Conservation (phyloP, 148 eudicot species). For the Cornus florida region DNA sequence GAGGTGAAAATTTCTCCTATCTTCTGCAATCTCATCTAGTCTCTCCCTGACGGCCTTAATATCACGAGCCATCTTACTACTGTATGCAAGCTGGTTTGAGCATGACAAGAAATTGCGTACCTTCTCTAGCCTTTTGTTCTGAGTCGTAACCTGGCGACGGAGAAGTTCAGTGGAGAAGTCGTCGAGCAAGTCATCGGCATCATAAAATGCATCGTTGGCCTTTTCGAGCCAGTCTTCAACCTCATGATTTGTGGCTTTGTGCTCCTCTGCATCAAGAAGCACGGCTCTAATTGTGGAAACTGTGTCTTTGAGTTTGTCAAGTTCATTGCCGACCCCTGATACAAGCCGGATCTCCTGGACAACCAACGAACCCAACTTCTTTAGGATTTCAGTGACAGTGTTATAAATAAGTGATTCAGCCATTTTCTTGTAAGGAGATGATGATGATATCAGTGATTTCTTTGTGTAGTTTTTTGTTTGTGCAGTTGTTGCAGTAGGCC, state of each 20-base stretch:
- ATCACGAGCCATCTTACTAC: not conserved
- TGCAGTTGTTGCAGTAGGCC: too few relatives aligned
- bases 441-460: too few relatives aligned
- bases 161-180: not conserved
- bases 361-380: too few relatives aligned
- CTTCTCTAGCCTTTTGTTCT: not conserved
- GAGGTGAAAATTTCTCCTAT: not conserved
- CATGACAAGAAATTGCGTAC: constrained; percentile 15
- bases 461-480: too few relatives aligned
- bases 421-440: too few relatives aligned
- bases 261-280: constrained; percentile 13
- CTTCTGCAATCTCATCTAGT: not conserved
- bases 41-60: not conserved
- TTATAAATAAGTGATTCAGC: too few relatives aligned
- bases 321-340: too few relatives aligned
- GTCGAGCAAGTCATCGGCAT: constrained; percentile 24
- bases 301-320: constrained; percentile 12
- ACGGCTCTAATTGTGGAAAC: constrained; percentile 12
- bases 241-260: not conserved
- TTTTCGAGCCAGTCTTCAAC: constrained; percentile 9
- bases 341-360: too few relatives aligned
- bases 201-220: constrained; percentile 16
- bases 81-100: not conserved
- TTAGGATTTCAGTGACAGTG: too few relatives aligned
- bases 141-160: not conserved